Percentiles rank a stretch among this genome's conserved stretches.
Evolutionary conservation across 345 rosid species (phyloP).

Genomic region (Linum tenue): DNA sequence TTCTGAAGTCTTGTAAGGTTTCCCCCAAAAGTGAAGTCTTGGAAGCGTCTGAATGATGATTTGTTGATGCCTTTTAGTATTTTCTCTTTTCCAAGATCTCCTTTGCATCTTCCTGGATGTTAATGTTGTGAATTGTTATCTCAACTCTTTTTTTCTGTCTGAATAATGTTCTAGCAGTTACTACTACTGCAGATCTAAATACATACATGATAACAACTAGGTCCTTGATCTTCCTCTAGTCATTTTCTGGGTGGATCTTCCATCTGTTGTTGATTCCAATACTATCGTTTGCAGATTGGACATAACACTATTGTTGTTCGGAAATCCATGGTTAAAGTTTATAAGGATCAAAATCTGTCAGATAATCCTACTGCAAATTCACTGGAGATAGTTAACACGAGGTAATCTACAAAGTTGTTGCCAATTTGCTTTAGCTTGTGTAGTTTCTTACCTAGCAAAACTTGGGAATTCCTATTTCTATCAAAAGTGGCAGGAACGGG

Average conservation of each 20-base stretch:
- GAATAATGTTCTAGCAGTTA: too few species aligned
- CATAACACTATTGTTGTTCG: constrained; percentile 42
- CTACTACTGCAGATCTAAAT: too few species aligned
- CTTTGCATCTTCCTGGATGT: neutral
- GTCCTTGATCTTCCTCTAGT: neutral
- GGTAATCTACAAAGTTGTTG: constrained; percentile 27
- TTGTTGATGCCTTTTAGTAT: neutral
- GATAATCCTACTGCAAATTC: constrained; percentile 27
- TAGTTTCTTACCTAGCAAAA: neutral
- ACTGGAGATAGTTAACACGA: constrained; percentile 57
- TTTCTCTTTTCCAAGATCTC: neutral
- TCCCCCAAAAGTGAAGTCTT: too few species aligned
- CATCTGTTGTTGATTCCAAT: neutral
- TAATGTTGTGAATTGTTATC: neutral
- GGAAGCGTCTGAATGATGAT: too few species aligned
- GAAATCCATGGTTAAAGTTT: constrained; percentile 63
- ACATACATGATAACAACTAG: neutral
- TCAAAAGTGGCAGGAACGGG: too few species aligned
- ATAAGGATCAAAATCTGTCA: constrained; percentile 23
- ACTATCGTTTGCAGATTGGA: constrained; percentile 32
- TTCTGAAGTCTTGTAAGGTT: too few species aligned
- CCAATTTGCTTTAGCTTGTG: neutral
- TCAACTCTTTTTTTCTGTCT: neutral
- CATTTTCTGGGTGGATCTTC: neutral
- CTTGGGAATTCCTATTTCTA: neutral